These are phyloP conservation scores for Ustilago loliicola DNA, from an alignment of 1,284 basidiomycete species.

Conservation along the genomic window DNA sequence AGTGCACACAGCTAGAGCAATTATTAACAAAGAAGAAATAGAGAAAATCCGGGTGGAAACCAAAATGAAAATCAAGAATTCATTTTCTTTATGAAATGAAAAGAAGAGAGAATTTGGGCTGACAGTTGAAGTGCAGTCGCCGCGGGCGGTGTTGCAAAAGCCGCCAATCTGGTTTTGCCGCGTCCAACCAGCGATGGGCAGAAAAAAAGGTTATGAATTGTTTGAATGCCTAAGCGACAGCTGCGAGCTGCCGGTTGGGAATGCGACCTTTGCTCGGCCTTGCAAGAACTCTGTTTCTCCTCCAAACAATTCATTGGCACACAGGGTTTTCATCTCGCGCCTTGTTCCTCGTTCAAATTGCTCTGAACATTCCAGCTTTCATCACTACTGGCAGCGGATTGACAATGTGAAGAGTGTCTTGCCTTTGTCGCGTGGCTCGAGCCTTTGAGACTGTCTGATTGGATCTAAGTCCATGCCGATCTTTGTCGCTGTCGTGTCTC, in stretches of 20 bases:
- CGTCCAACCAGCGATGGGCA: too few relatives aligned
- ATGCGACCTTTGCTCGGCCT: constrained; percentile 16
- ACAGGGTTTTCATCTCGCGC: not conserved
- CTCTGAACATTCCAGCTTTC: not conserved
- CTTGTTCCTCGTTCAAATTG: not conserved
- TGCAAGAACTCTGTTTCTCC: not conserved
- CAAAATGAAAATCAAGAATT: not conserved
- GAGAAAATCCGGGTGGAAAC: too few relatives aligned
- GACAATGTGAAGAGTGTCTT: not conserved
- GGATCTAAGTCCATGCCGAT: not conserved
- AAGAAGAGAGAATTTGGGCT: not conserved
- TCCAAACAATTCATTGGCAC: not conserved
- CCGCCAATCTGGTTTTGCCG: not conserved
- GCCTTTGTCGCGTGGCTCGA: not conserved
- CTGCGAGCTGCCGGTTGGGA: constrained; percentile 11
- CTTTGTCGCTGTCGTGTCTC: not conserved
- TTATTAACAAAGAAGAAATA: too few relatives aligned
- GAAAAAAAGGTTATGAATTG: too few relatives aligned
- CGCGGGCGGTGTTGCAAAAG: constrained; percentile 5
- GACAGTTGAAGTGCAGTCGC: not conserved
- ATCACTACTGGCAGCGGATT: not conserved
- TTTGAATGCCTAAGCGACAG: not conserved
- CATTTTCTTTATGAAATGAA: not conserved
- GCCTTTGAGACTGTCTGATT: not conserved
- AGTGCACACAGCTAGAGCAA: too few relatives aligned